Conservation (phyloP, 768 basidiomycete species). For the Amanita pseudoporphyria region DNA sequence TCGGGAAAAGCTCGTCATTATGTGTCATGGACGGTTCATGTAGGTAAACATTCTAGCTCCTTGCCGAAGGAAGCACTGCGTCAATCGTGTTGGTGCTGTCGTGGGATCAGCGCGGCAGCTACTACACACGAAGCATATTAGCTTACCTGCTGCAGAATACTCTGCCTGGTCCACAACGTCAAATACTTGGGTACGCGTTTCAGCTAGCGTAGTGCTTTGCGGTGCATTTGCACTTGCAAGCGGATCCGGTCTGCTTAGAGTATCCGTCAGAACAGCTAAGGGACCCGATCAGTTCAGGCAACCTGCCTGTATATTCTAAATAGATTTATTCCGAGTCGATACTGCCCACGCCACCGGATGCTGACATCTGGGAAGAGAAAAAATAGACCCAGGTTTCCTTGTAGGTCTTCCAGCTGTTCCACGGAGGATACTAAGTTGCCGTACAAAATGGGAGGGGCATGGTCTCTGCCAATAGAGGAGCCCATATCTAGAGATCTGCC, state of each 20-base stretch:
- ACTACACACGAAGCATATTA: neutral
- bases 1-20: neutral
- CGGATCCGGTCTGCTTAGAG: slow-evolving; percentile 27
- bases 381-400: slow-evolving; percentile 74
- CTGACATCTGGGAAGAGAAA: slow-evolving; percentile 91
- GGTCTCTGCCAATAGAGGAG: slow-evolving; percentile 39
- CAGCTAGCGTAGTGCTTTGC: slow-evolving; percentile 58
- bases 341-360: slow-evolving; percentile 68
- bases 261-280: neutral
- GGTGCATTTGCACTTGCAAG: slow-evolving; percentile 41
- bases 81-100: slow-evolving; percentile 38
- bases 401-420: slow-evolving; percentile 69
- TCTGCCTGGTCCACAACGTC: slow-evolving; percentile 65
- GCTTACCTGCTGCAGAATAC: slow-evolving; percentile 76
- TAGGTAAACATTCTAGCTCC: slow-evolving; percentile 42
- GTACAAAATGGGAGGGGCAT: slow-evolving; percentile 58
- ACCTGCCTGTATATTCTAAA: slow-evolving; percentile 68
- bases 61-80: slow-evolving; percentile 43
- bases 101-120: neutral
- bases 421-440: slow-evolving; percentile 81
- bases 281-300: slow-evolving; percentile 8
- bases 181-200: slow-evolving; percentile 65
- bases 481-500: slow-evolving; percentile 59
- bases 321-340: slow-evolving; percentile 64
- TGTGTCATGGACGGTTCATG: slow-evolving; percentile 18